These are phyloP conservation scores for Boletus barrowsii DNA, from an alignment of 768 basidiomycete species.

Conservation along the genomic window DNA sequence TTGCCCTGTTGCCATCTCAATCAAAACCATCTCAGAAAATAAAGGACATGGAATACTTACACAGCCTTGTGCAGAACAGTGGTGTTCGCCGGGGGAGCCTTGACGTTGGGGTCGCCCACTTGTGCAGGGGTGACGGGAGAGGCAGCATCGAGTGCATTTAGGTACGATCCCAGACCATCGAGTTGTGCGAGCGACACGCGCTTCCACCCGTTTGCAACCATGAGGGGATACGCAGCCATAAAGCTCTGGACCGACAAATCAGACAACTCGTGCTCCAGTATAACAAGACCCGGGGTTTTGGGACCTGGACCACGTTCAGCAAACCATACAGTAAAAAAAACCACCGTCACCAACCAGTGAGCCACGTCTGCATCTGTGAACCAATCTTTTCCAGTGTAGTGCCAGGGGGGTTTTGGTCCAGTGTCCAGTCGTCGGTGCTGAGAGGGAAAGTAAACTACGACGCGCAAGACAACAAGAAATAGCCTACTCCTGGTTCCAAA, in stretches of 20 bases:
- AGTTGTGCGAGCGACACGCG: slow-evolving; percentile 52
- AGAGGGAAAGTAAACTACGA: neutral
- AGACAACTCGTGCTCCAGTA: slow-evolving; percentile 82
- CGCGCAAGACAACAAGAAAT: neutral
- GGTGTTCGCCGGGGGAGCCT: slow-evolving; percentile 15
- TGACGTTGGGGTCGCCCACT: slow-evolving; percentile 18
- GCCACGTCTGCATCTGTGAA: slow-evolving; percentile 51
- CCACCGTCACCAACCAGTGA: slow-evolving; percentile 39
- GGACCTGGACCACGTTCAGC: slow-evolving; percentile 39
- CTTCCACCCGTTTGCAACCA: slow-evolving; percentile 71
- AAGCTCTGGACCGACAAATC: slow-evolving; percentile 62
- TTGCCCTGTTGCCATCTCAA: slow-evolving; percentile 5
- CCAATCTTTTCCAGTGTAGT: slow-evolving; percentile 50
- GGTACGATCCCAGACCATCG: slow-evolving; percentile 41
- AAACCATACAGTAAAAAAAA: neutral
- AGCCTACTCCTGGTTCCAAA: slow-evolving; percentile 88
- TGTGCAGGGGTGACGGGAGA: slow-evolving; percentile 27
- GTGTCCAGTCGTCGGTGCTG: slow-evolving; percentile 77
- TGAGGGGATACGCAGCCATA: slow-evolving; percentile 58
- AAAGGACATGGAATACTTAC: slow-evolving; percentile 6
- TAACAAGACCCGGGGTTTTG: slow-evolving; percentile 74
- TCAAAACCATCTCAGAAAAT: neutral
- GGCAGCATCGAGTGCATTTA: slow-evolving; percentile 39
- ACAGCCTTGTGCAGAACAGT: neutral
- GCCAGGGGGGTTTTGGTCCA: slow-evolving; percentile 37